Conservation (phyloP, 805 yeast species). For the Saturnispora zaruensis region DNA sequence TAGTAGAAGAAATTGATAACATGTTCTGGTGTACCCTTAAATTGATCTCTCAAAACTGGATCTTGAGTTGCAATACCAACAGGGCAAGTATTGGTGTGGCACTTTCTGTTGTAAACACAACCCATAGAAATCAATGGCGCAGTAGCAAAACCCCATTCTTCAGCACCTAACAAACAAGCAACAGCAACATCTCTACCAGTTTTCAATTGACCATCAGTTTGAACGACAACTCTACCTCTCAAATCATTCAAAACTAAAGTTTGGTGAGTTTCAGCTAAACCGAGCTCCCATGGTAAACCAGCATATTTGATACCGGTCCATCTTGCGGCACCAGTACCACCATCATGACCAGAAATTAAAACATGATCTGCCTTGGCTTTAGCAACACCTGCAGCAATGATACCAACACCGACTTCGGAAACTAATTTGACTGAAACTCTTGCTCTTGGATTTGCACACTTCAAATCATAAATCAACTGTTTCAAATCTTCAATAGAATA, state of each 20-base stretch:
- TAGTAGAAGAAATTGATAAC: slow-evolving; percentile 96
- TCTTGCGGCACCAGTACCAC: slow-evolving; percentile 99
- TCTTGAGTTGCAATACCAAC: slow-evolving; percentile 99
- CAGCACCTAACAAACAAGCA: slow-evolving; percentile 95
- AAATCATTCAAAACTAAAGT: slow-evolving; percentile 91
- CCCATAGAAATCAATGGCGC: slow-evolving; percentile 97
- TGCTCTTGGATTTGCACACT: slow-evolving; percentile 95
- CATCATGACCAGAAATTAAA: slow-evolving; percentile 94
- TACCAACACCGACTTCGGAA: slow-evolving; percentile 98
- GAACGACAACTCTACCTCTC: slow-evolving; percentile 91
- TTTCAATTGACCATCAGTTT: slow-evolving; percentile 97
- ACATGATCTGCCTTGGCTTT: slow-evolving; percentile 98
- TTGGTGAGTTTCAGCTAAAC: slow-evolving; percentile 97
- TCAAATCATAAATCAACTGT: slow-evolving; percentile 91
- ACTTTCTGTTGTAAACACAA: slow-evolving; percentile 92
- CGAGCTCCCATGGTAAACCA: slow-evolving; percentile 98
- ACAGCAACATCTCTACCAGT: slow-evolving; percentile 96
- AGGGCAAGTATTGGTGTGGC: slow-evolving; percentile 91
- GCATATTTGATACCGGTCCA: slow-evolving; percentile 97
- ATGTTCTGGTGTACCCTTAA: slow-evolving; percentile 95
- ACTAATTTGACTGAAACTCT: slow-evolving; percentile 94
- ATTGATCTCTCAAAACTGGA: slow-evolving; percentile 84
- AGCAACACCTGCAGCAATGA: slow-evolving; percentile 98
- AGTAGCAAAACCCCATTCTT: slow-evolving; percentile 97
- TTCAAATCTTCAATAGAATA: slow-evolving; percentile 96